Percentiles rank a stretch among this genome's conserved stretches.
These are phyloP conservation scores for Phytophthora pseudosyringae DNA, from an alignment of 352 stramenopile species.

Conservation along the genomic window DNA sequence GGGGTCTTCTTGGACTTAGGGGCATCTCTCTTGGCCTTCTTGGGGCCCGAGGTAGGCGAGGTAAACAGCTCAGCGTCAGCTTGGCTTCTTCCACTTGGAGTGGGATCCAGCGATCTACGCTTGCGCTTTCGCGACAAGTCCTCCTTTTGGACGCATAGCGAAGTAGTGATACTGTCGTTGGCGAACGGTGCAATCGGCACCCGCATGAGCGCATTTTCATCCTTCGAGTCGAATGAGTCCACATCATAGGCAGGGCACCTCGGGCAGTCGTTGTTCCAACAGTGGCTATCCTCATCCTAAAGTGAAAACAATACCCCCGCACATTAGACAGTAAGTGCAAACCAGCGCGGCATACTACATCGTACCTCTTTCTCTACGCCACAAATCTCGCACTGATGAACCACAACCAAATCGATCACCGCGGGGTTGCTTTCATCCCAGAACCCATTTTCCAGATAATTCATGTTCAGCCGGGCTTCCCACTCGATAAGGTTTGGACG, in stretches of 20 bases:
- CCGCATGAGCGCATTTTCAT: constrained; percentile 55
- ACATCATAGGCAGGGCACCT: constrained; percentile 75
- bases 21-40: constrained; percentile 52
- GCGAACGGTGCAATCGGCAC: constrained; percentile 62
- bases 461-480: constrained; percentile 72
- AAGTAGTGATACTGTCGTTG: constrained; percentile 63
- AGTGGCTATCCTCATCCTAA: constrained; percentile 67
- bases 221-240: constrained; percentile 49
- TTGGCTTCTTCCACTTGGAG: constrained; percentile 4
- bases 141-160: constrained; percentile 45
- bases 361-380: constrained; percentile 84
- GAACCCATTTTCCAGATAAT: constrained; percentile 61
- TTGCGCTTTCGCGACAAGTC: constrained; percentile 66
- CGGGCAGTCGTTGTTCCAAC: constrained; percentile 82
- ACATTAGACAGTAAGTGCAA: constrained; percentile 12
- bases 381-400: constrained; percentile 52
- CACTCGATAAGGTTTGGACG: constrained; percentile 85
- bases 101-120: constrained; percentile 35
- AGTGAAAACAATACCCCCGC: not conserved
- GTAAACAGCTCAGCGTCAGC: constrained; percentile 11
- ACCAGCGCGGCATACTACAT: constrained; percentile 2
- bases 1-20: constrained; percentile 39
- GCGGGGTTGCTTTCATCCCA: constrained; percentile 59
- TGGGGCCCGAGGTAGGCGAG: constrained; percentile 32
- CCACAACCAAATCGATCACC: constrained; percentile 71